A percentile compares a stretch with the other conserved stretches of the same genome.
phyloP scores from a whole-genome alignment of 495 filamentous ascomycete species.

The Jackrogersella minutella region DNA sequence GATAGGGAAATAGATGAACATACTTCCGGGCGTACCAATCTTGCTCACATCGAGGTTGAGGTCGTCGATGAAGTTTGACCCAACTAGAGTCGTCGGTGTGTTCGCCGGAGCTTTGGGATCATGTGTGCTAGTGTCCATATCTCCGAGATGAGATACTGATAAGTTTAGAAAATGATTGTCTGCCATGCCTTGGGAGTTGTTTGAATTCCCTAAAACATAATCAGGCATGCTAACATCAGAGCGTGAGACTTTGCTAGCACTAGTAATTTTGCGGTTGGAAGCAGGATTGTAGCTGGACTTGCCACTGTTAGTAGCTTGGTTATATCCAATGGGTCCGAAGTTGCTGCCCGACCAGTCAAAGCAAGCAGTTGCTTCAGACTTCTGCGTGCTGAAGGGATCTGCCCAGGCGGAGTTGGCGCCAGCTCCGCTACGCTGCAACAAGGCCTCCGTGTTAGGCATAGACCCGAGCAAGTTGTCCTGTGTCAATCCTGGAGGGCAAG shows the following conservation, averaged over 20 bases:
- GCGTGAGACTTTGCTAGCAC: constrained; percentile 42
- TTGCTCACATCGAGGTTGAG: constrained; percentile 37
- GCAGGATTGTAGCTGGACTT: constrained; percentile 34
- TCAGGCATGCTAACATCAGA: constrained; percentile 54
- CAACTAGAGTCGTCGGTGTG: constrained; percentile 45
- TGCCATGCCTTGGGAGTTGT: constrained; percentile 18
- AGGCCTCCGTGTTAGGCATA: constrained; percentile 35
- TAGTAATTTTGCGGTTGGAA: constrained; percentile 29
- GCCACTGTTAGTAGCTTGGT: constrained; percentile 20
- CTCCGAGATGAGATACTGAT: constrained; percentile 44
- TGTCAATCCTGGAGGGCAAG: constrained; percentile 23
- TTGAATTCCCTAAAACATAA: constrained; percentile 38
- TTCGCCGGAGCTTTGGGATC: constrained; percentile 51
- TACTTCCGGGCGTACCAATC: constrained; percentile 37
- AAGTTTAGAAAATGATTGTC: constrained; percentile 47
- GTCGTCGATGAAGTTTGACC: constrained; percentile 37
- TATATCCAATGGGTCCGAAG: constrained; percentile 33
- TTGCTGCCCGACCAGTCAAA: constrained; percentile 48
- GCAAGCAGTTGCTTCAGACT: constrained; percentile 45
- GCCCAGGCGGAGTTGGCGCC: constrained; percentile 35
- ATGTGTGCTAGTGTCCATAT: constrained; percentile 41
- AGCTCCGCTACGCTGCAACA: constrained; percentile 35
- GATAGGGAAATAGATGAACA: constrained; percentile 7
- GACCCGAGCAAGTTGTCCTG: constrained; percentile 39
- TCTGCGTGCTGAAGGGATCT: constrained; percentile 48